Percentiles rank a stretch among this genome's conserved stretches.
phyloP scores from a whole-genome alignment of 78 protist species.

The Anaeramoeba ignava region DNA sequence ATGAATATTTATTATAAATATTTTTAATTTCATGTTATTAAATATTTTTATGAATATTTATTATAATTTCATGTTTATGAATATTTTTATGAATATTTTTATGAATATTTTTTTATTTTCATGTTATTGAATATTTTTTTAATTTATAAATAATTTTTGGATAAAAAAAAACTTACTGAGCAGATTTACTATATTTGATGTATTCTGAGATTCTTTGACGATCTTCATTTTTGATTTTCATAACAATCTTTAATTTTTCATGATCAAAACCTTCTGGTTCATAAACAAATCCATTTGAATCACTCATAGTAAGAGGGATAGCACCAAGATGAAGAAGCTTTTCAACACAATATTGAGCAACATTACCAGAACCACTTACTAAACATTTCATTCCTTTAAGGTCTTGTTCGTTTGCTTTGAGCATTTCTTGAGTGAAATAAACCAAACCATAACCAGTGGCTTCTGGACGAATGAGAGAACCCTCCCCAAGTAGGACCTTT shows the following conservation, averaged over 20 bases:
- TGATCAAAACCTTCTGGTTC: slow-evolving; percentile 26
- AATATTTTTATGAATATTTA: no score
- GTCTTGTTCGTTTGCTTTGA: not conserved
- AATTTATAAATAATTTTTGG: no score
- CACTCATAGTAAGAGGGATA: slow-evolving; percentile 34
- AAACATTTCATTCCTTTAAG: slow-evolving; percentile 16
- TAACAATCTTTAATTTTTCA: slow-evolving; percentile 24
- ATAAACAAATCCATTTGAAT: slow-evolving; percentile 25
- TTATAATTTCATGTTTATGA: no score
- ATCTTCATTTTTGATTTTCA: slow-evolving; percentile 19
- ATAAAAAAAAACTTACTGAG: no score
- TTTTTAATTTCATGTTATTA: no score
- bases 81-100: no score
- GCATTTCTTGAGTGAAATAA: slow-evolving; percentile 29
- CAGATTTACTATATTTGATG: no score
- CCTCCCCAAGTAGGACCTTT: slow-evolving; percentile 49
- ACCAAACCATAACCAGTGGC: slow-evolving; percentile 66
- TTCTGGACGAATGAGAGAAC: slow-evolving; percentile 53
- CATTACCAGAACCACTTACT: slow-evolving; percentile 55
- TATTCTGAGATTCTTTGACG: slow-evolving; percentile 27
- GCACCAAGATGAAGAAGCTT: slow-evolving; percentile 33
- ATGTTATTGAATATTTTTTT: no score
- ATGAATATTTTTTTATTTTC: no score
- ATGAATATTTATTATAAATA: no score
- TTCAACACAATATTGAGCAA: slow-evolving; percentile 29